These are phyloP conservation scores for Nicotiana undulata DNA, from an alignment of 257 asterid species.

Conservation along the genomic window DNA sequence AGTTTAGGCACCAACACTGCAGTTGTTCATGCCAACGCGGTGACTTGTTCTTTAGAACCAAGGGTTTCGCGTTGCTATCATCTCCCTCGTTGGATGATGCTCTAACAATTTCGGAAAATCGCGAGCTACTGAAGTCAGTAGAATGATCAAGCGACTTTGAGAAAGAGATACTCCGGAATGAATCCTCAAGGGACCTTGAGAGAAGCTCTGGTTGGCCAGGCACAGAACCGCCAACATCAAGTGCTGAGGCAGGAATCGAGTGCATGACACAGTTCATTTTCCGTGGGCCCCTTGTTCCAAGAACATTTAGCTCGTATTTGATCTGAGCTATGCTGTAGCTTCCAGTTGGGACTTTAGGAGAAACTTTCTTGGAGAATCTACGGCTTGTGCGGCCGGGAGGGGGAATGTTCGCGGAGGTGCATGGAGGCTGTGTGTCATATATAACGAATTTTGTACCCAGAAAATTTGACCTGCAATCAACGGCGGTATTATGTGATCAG, in stretches of 20 bases:
- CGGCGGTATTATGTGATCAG: not conserved
- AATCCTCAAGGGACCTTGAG: constrained; percentile 51
- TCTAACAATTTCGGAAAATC: constrained; percentile 36
- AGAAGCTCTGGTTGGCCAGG: constrained; percentile 52
- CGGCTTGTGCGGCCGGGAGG: constrained; percentile 45
- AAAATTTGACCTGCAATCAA: constrained; percentile 48
- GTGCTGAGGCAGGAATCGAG: constrained; percentile 46
- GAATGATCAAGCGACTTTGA: constrained; percentile 39
- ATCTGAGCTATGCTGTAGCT: constrained; percentile 54
- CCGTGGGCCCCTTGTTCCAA: constrained; percentile 64
- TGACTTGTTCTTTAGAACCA: constrained; percentile 60
- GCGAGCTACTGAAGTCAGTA: constrained; percentile 50
- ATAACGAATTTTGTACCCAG: constrained; percentile 51
- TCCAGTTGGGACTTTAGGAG: constrained; percentile 59
- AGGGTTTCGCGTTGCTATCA: constrained; percentile 30
- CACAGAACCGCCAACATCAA: constrained; percentile 50
- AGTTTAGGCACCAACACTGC: constrained; percentile 71
- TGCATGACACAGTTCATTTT: constrained; percentile 58
- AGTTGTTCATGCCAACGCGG: constrained; percentile 70
- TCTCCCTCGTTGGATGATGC: constrained; percentile 20
- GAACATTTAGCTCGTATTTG: constrained; percentile 59
- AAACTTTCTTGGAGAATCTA: constrained; percentile 52
- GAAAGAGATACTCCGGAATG: constrained; percentile 51
- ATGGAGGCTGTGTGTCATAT: constrained; percentile 60
- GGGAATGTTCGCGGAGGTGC: constrained; percentile 27